Evolutionary conservation across 2,329 filamentous ascomycete species (phyloP).

Genomic region (Fusarium cyanostomum): DNA sequence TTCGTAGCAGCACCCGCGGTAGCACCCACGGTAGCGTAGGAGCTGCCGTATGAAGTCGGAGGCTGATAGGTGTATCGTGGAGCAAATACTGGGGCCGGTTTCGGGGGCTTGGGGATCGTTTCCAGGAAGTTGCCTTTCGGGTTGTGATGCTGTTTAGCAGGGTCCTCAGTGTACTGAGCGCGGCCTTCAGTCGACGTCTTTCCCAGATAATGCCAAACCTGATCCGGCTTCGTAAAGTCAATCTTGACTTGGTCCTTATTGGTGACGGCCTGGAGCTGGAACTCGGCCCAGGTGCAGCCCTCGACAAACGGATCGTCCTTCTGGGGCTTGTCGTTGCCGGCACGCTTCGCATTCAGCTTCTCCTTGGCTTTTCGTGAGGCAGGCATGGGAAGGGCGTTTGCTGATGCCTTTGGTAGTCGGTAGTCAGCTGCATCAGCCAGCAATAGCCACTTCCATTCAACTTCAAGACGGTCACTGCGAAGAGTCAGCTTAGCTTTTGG

Average conservation of each 20-base stretch:
- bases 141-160: slow-evolving; percentile 67
- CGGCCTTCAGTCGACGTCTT: slow-evolving; percentile 88
- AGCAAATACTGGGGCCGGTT: slow-evolving; percentile 46
- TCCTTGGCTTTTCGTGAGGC: slow-evolving; percentile 69
- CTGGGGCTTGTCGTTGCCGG: slow-evolving; percentile 68
- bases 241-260: slow-evolving; percentile 74
- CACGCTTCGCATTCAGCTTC: slow-evolving; percentile 72
- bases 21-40: slow-evolving; percentile 5
- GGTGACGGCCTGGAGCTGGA: slow-evolving; percentile 68
- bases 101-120: slow-evolving; percentile 66
- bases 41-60: slow-evolving; percentile 10
- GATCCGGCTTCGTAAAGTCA: slow-evolving; percentile 75
- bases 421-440: slow-evolving; percentile 77
- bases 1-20: background rate
- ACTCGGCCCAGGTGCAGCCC: slow-evolving; percentile 81
- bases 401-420: slow-evolving; percentile 77
- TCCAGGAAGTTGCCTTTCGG: slow-evolving; percentile 77
- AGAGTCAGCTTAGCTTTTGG: slow-evolving; percentile 51
- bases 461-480: slow-evolving; percentile 74
- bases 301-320: slow-evolving; percentile 74
- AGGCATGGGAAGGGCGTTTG: slow-evolving; percentile 77
- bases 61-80: slow-evolving; percentile 43
- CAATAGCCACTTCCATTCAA: slow-evolving; percentile 86
- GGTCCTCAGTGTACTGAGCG: slow-evolving; percentile 89
- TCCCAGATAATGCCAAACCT: slow-evolving; percentile 90